phyloP scores from a whole-genome alignment of 148 eudicot genomes.

The Rhododendron vialii region DNA sequence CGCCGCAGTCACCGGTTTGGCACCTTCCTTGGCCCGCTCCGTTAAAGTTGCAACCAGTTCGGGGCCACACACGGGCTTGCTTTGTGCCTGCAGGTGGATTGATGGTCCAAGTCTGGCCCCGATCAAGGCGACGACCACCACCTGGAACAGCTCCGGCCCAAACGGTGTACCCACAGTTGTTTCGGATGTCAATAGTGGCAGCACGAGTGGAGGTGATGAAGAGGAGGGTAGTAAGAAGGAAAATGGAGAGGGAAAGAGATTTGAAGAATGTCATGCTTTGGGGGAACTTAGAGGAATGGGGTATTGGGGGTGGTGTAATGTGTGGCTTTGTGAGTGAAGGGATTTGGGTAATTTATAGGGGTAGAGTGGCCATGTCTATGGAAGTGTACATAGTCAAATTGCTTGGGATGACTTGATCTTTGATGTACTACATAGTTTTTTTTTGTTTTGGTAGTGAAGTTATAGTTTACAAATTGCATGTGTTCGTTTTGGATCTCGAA shows the following conservation, averaged over 20 bases:
- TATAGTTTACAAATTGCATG: too few relatives aligned
- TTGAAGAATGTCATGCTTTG: not conserved
- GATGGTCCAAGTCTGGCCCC: not conserved
- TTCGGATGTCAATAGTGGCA: not conserved
- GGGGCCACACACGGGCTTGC: not conserved
- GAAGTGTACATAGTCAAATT: too few relatives aligned
- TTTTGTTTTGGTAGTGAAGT: too few relatives aligned
- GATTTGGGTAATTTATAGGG: not conserved
- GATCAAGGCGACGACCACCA: not conserved
- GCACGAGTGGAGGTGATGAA: not conserved
- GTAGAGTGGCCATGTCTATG: not conserved
- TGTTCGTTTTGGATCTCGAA: too few relatives aligned
- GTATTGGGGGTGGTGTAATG: too few relatives aligned
- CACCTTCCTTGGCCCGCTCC: slow-evolving; percentile 31
- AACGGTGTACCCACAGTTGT: not conserved
- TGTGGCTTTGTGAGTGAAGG: not conserved
- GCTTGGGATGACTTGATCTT: too few relatives aligned
- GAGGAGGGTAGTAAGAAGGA: slow-evolving; percentile 15
- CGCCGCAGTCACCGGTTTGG: slow-evolving; percentile 49
- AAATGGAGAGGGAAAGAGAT: not conserved
- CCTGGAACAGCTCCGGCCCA: not conserved
- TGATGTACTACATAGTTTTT: too few relatives aligned
- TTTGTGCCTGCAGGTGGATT: not conserved
- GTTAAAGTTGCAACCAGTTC: slow-evolving; percentile 41
- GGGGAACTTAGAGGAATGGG: not conserved